Evolutionary conservation across 768 basidiomycete genomes (phyloP).

Genomic region (Hirschioporus abietinus): DNA sequence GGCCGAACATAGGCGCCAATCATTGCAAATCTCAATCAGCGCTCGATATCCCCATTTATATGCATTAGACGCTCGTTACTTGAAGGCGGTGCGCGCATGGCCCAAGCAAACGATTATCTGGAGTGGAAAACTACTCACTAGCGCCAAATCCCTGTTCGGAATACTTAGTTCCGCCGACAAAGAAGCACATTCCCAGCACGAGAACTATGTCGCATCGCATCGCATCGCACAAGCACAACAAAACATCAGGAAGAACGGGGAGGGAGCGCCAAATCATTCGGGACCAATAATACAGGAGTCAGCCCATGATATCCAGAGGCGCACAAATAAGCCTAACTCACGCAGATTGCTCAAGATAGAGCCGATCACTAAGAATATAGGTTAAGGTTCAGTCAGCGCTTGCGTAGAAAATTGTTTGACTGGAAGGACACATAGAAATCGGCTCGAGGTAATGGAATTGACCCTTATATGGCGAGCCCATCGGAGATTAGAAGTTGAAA

Average conservation of each 20-base stretch:
- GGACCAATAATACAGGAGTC: conserved; percentile 38
- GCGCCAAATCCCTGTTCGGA: conserved; percentile 76
- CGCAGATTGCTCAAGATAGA: conserved; percentile 76
- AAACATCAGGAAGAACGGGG: conserved; percentile 7
- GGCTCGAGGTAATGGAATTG: conserved; percentile 20
- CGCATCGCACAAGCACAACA: conserved; percentile 12
- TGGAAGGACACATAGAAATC: background rate
- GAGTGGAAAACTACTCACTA: conserved; percentile 40
- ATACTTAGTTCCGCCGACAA: conserved; percentile 73
- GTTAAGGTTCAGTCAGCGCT: conserved; percentile 3
- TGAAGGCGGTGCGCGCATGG: background rate
- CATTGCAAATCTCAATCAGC: conserved; percentile 14
- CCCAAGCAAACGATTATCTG: background rate
- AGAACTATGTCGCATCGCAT: conserved; percentile 41
- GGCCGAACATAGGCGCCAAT: background rate
- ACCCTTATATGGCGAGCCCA: background rate
- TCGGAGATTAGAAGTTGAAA: background rate
- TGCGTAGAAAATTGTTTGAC: conserved; percentile 12
- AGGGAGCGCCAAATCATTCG: conserved; percentile 33
- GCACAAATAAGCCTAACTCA: conserved; percentile 23
- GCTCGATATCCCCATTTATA: no score
- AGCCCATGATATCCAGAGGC: background rate
- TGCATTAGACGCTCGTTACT: background rate
- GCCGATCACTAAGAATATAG: conserved; percentile 57
- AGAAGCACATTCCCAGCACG: conserved; percentile 88